Conservation (phyloP, 2,329 filamentous ascomycete genomes). For the Teratosphaeria gauchensis region DNA sequence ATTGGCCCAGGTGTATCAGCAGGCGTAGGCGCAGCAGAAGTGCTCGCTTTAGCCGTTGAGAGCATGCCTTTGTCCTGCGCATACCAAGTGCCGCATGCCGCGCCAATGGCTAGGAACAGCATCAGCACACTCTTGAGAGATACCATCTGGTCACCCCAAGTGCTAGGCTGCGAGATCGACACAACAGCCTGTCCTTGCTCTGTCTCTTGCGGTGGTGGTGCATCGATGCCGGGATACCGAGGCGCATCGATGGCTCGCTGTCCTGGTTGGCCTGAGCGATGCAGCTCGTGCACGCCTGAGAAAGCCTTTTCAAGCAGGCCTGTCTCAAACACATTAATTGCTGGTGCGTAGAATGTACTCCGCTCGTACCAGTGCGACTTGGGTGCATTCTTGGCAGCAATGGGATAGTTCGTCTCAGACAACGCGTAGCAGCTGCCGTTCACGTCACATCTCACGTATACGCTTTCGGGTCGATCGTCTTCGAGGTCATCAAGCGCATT, state of each 20-base stretch:
- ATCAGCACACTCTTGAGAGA: not conserved
- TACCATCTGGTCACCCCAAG: not conserved
- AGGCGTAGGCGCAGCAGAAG: not conserved
- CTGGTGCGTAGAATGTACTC: slow-evolving; percentile 38
- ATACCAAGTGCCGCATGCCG: not conserved
- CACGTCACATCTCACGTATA: slow-evolving; percentile 81
- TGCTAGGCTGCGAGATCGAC: not conserved
- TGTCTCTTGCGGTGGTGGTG: slow-evolving; percentile 2
- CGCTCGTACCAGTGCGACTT: slow-evolving; percentile 49
- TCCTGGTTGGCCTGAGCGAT: slow-evolving; percentile 5
- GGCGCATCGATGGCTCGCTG: slow-evolving; percentile 9
- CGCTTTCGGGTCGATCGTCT: slow-evolving; percentile 31
- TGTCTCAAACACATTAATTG: slow-evolving; percentile 11
- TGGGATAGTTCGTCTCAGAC: slow-evolving; percentile 75
- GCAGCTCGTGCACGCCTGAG: slow-evolving; percentile 23
- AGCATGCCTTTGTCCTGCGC: not conserved
- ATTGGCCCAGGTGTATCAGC: not conserved
- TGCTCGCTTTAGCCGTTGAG: not conserved
- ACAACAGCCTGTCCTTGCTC: slow-evolving; percentile 1
- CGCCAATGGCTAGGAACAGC: not conserved
- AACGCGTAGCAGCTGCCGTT: slow-evolving; percentile 89
- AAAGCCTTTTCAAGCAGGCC: slow-evolving; percentile 10
- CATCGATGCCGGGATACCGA: slow-evolving; percentile 12
- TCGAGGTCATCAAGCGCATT: slow-evolving; percentile 17
- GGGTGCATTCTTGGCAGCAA: slow-evolving; percentile 62